Percentiles rank a stretch among this genome's conserved stretches.
phyloP scores from a whole-genome alignment of 2,329 filamentous ascomycete genomes.

The Sclerotinia minor region DNA sequence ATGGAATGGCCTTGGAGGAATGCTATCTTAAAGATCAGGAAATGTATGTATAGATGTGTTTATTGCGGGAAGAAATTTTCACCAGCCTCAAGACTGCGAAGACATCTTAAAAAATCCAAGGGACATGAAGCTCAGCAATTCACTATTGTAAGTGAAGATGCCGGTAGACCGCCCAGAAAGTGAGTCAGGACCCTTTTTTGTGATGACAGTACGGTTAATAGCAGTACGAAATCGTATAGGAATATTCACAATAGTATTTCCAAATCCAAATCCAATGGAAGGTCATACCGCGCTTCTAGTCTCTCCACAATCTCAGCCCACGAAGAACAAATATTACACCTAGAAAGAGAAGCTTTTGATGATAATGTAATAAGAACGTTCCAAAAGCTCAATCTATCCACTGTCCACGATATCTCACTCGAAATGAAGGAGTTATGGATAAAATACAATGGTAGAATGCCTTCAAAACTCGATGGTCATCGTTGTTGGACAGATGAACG shows the following conservation, averaged over 20 bases:
- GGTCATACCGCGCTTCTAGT: neutral
- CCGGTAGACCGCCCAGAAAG: neutral
- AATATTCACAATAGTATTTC: neutral
- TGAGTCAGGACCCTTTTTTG: neutral
- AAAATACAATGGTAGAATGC: neutral
- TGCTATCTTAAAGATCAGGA: neutral
- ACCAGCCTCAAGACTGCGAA: neutral
- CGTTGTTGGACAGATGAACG: neutral
- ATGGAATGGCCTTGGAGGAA: neutral
- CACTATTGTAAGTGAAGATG: neutral
- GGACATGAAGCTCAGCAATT: neutral
- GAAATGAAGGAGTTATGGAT: neutral
- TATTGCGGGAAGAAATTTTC: neutral
- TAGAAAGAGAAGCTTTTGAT: neutral
- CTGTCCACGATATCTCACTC: neutral
- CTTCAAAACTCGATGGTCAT: neutral
- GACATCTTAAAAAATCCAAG: slow-evolving; percentile 4
- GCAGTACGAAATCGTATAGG: neutral
- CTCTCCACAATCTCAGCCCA: neutral
- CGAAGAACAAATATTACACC: neutral
- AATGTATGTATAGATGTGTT: slow-evolving; percentile 1
- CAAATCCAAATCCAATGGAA: neutral
- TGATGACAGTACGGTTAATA: neutral
- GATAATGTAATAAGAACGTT: slow-evolving; percentile 1
- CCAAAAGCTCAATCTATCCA: neutral